A percentile compares a stretch with the other conserved stretches of the same genome.
phyloP scores from a whole-genome alignment of 495 filamentous ascomycete genomes.

The Letharia columbiana region DNA sequence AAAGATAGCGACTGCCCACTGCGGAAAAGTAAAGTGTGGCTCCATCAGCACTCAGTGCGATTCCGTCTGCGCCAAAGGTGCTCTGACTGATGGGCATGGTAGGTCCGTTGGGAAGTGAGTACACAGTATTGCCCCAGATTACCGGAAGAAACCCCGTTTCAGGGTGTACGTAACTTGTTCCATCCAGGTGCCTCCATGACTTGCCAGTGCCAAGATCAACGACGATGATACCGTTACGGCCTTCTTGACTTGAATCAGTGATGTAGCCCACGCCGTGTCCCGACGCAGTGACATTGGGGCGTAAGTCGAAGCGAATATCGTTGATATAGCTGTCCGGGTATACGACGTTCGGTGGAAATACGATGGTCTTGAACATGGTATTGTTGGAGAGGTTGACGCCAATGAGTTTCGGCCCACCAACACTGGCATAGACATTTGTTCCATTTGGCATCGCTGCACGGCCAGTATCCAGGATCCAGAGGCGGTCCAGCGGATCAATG shows the following conservation, averaged over 20 bases:
- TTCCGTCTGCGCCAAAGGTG: constrained; percentile 34
- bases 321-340: constrained; percentile 39
- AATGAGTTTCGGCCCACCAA: constrained; percentile 40
- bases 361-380: constrained; percentile 37
- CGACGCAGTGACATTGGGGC: constrained; percentile 26
- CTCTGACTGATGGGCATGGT: constrained; percentile 25
- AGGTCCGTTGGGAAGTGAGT: constrained; percentile 24
- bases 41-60: constrained; percentile 34
- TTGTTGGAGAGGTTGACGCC: constrained; percentile 34
- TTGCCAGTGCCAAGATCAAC: constrained; percentile 39
- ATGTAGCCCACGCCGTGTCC: constrained; percentile 40
- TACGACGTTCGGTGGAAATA: constrained; percentile 36
- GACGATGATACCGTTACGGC: constrained; percentile 38
- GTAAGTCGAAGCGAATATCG: constrained; percentile 41
- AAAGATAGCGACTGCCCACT: constrained; percentile 29
- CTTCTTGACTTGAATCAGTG: constrained; percentile 37
- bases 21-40: constrained; percentile 31
- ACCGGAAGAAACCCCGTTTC: constrained; percentile 35
- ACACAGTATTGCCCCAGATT: constrained; percentile 36
- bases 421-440: constrained; percentile 31
- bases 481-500: constrained; percentile 36
- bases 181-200: constrained; percentile 39
- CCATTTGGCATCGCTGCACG: constrained; percentile 32
- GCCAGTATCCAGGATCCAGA: constrained; percentile 44
- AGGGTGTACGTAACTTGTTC: constrained; percentile 28